A percentile compares a stretch with the other conserved stretches of the same genome.
Evolutionary conservation across 139 green algal genomes (phyloP).

Genomic region (Chlorella sp.): DNA sequence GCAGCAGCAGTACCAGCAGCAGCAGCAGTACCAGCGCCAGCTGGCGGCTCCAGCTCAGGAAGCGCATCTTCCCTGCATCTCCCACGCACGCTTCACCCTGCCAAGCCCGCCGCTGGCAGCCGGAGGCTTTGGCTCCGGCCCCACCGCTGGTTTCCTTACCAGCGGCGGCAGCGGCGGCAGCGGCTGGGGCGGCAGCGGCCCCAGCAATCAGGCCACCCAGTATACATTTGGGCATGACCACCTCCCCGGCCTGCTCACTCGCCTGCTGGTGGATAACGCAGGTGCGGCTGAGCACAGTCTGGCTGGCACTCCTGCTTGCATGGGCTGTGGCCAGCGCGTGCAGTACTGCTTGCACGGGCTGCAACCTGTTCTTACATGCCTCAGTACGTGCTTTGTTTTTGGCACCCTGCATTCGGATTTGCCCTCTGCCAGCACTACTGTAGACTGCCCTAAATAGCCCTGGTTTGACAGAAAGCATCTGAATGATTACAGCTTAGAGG

Average conservation of each 20-base stretch:
- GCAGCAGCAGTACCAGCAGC: not conserved
- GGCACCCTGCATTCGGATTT: too few species aligned
- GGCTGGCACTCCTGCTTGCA: not conserved
- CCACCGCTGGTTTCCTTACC: too few species aligned
- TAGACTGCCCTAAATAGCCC: too few species aligned
- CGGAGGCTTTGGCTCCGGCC: too few species aligned
- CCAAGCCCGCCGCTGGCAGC: too few species aligned
- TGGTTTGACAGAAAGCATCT: too few species aligned
- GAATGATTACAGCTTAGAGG: too few species aligned
- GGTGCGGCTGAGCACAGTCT: not conserved
- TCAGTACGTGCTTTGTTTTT: too few species aligned
- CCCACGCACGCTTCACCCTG: not conserved
- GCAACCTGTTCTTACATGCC: not conserved
- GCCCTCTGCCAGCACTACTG: too few species aligned
- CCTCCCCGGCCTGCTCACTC: slow-evolving; percentile 21
- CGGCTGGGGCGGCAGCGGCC: not conserved
- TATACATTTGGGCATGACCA: slow-evolving; percentile 14
- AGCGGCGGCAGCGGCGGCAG: not conserved
- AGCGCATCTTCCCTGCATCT: not conserved
- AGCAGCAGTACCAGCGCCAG: too few species aligned
- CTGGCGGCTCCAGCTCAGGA: too few species aligned
- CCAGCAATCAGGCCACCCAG: not conserved
- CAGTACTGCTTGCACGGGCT: not conserved
- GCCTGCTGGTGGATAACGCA: slow-evolving; percentile 30
- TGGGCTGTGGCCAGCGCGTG: not conserved